Base-by-base conservation (phyloP, 73 alveolate genomes). In the Loxodes magnus region DNA sequence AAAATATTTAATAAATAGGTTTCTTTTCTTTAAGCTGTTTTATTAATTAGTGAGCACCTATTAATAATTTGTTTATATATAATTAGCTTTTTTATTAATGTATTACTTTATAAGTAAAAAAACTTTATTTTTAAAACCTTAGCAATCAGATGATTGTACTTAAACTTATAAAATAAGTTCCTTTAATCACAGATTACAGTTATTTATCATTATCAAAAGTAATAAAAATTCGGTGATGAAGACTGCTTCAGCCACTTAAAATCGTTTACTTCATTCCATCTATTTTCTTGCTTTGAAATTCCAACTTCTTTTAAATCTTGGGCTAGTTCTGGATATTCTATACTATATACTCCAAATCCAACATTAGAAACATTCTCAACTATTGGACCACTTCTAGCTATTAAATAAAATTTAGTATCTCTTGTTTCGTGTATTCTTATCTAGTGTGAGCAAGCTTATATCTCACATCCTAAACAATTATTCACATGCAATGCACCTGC, bases 181-280 rank as follows among this genome's bases (percentile, higher is more conserved):
- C n/a, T n/a, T n/a, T n/a, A n/a, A n/a, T n/a, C n/a, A n/a, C n/a
- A n/a, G n/a, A n/a, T n/a, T n/a, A n/a, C n/a, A n/a, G n/a, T n/a
- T n/a, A n/a, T n/a, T n/a, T n/a, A n/a, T n/a, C n/a, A n/a, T n/a
- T n/a, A n/a, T n/a, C n/a, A n/a, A n/a, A n/a, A n/a, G n/a, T n/a
- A n/a, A n/a, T n/a, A n/a, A n/a, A n/a, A 87, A 50, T 87, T 87
- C 26, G 97, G 97, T 19, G 94, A 82, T 52, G 76, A 64, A 41
- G 76, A 94, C 56, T 82, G 52, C 70, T 66, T 87, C 19, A 59
- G 82, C 94, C 97, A 87, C 51, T 87, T 87, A 51, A 87, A 87
- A 71, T 87, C 97, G 53, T 62, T 74, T 17, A 87, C 87, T 35
- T 64, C 39, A 52, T 77, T 69, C 87, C 89, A 87, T 20, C 59